Percentiles rank a stretch among this genome's conserved stretches.
phyloP scores from a whole-genome alignment of 2,329 filamentous ascomycete species.

The Ramichloridium luteum region DNA sequence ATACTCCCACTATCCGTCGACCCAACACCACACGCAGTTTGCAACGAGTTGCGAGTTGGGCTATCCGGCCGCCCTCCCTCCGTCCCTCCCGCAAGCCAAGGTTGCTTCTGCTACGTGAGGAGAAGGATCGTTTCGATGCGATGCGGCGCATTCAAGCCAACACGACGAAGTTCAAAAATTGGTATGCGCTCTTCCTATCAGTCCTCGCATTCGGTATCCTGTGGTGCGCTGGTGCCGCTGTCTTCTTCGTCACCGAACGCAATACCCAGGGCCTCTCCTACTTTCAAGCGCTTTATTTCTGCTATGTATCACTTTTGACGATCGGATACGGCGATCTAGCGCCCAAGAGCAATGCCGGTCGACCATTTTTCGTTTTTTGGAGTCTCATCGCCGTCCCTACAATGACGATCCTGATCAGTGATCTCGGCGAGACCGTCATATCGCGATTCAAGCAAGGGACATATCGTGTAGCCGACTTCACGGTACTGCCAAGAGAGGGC shows the following conservation, averaged over 20 bases:
- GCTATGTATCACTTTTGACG: constrained; percentile 69
- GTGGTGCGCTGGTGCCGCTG: constrained; percentile 67
- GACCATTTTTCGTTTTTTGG: constrained; percentile 91
- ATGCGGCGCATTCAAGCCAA: constrained; percentile 65
- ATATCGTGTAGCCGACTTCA: constrained; percentile 50
- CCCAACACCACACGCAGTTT: constrained; percentile 8
- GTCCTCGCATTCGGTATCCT: constrained; percentile 56
- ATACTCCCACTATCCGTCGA: neutral
- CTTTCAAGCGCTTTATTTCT: constrained; percentile 74
- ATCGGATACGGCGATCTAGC: constrained; percentile 77
- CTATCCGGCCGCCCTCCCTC: constrained; percentile 8
- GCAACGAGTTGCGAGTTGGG: constrained; percentile 12
- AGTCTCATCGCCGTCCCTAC: constrained; percentile 73
- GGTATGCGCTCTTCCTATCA: constrained; percentile 61
- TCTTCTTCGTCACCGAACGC: constrained; percentile 55
- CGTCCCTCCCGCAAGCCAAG: constrained; percentile 28
- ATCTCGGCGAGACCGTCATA: constrained; percentile 75
- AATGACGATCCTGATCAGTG: constrained; percentile 74
- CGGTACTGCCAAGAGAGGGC: constrained; percentile 50
- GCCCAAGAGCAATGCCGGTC: constrained; percentile 64
- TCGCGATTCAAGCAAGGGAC: constrained; percentile 50
- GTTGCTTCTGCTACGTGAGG: constrained; percentile 44
- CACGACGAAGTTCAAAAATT: constrained; percentile 54
- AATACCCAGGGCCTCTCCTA: constrained; percentile 51
- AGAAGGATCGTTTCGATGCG: constrained; percentile 29